Evolutionary conservation across 2,329 filamentous ascomycete genomes (phyloP).

Genomic region (Bertia moriformis): DNA sequence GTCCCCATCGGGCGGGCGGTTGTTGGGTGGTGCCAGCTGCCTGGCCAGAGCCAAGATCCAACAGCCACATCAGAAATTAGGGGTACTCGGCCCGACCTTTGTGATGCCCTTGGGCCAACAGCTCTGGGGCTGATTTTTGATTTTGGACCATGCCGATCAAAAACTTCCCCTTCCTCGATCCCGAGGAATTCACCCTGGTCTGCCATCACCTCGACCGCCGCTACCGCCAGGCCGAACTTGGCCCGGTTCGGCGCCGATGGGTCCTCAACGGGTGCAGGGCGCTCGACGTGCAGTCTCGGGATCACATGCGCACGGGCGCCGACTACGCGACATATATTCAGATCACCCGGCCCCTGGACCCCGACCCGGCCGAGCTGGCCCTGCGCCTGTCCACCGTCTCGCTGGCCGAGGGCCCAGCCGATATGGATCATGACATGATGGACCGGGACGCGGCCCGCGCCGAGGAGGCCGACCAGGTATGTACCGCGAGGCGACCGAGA

Average conservation of each 20-base stretch:
- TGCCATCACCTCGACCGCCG: constrained; percentile 46
- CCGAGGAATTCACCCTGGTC: constrained; percentile 47
- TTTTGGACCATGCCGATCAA: constrained; percentile 15
- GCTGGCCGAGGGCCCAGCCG: constrained; percentile 12
- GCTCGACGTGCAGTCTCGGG: constrained; percentile 19
- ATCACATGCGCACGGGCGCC: constrained; percentile 20
- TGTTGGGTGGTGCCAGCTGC: too few relatives aligned
- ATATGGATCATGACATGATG: constrained; percentile 25
- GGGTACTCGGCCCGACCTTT: too few relatives aligned
- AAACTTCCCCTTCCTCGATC: constrained; percentile 45
- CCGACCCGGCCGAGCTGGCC: constrained; percentile 28
- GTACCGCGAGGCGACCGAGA: constrained; percentile 3
- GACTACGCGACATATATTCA: constrained; percentile 37
- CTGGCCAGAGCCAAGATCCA: too few relatives aligned
- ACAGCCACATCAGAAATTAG: too few relatives aligned
- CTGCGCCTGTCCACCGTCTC: constrained; percentile 28
- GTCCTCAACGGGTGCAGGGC: constrained; percentile 36
- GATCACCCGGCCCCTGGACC: constrained; percentile 33
- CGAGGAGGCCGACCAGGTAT: constrained; percentile 36
- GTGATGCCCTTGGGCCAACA: neutral
- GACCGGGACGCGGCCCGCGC: too few relatives aligned
- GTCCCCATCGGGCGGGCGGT: too few relatives aligned
- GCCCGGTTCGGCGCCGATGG: constrained; percentile 35
- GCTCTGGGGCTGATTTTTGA: too few relatives aligned
- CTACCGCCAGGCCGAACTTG: constrained; percentile 43